Evolutionary conservation across 306 rosid genomes (phyloP), one percentile per base, ranked within the genome.

Genomic region (Cicer yamashitae): DNA sequence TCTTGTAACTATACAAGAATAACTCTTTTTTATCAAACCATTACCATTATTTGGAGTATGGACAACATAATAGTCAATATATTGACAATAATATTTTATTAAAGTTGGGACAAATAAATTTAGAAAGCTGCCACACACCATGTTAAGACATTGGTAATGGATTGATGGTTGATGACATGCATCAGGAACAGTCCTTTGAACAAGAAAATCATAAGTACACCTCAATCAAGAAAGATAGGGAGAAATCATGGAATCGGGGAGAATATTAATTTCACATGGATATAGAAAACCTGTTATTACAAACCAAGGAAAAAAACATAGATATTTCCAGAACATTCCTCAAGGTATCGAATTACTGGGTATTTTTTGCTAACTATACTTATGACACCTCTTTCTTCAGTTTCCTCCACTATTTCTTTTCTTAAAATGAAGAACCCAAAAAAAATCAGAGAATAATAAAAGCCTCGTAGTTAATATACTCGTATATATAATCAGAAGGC

Each of bases 401-500:
- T 43, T 71, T 77, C 75, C 40, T 68, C 67, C 79, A 41, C 25
- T 39, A 48, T 79, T 73, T 67, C 50, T 67, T 81, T 76, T 64
- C 77, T 69, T 50, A 45, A 79, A 59, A 79, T 64, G 69, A 67
- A 69, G 53, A 77, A 67, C 76, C 67, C 69, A 9, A 72, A 73
- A 81, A 74, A 86, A 64, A 61, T 67, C 76, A 58, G 75, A 63
- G 70, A 79, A 75, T 56, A 44, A 52, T 22, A 85, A 44, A 82
- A 62, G 87, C 80, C 88, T 86, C 88, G 43, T 66, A 69, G 82
- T 82, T 64, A 83, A 80, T 82, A 77, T 77, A 82, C 83, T 83
- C 85, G 71, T 74, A 81, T 74, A 77, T 76, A 82, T 77, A 84
- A 77, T 93, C 92, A 91, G 87, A 94, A 94, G 58, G 98, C 98